Base-by-base conservation (phyloP, 2,329 filamentous ascomycete species). In the Venturia nashicola region DNA sequence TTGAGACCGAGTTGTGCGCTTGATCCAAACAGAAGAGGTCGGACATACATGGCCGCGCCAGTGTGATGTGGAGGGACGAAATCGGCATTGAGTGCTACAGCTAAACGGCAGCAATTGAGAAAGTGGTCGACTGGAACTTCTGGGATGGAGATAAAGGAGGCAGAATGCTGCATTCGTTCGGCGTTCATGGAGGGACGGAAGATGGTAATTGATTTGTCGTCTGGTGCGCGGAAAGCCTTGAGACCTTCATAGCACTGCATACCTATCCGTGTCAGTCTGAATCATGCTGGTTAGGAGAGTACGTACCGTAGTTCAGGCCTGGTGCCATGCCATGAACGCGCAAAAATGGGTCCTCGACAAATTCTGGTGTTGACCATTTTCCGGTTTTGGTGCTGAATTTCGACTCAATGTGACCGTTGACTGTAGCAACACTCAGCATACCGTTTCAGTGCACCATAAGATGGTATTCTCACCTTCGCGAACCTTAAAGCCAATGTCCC, bases 201-300 rank as follows among this genome's bases (percentile, higher is more conserved):
- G 74, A 97, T 84, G 73, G 86, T 85, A 77, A 97, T 92, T 65
- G 78, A 76, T 65, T 80, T 73, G 74, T 88, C 84, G 65, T 82
- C 79, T 20, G 91, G 89, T 2, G 82, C 80, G 67, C 93, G 91
- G 83, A 97, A 97, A 64, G 93, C 92, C 77, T 97, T 97, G 74
- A 97, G 86, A n/a, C 94, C 94, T 75, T 99, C 94, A 80, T 96
- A 99, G 71, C 91, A 93, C 79, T 97, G 94, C 74, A 96, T 91
- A 65, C 93, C 66, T 66, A 39, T 20, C 11, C 39, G 18, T 11
- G 40, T 65, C 61, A 61, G 46, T 14, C n/a, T n/a, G 1, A 39
- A 18, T 48, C 27, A n/a, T 34, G 23, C 51, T n/a, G 51, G n/a
- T 27, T 11, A 20, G 32, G 23, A 20, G 54, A 18, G 14, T 27